These are phyloP conservation scores for Croton setiger DNA, from an alignment of 441 rosid species.

Conservation along the genomic window DNA sequence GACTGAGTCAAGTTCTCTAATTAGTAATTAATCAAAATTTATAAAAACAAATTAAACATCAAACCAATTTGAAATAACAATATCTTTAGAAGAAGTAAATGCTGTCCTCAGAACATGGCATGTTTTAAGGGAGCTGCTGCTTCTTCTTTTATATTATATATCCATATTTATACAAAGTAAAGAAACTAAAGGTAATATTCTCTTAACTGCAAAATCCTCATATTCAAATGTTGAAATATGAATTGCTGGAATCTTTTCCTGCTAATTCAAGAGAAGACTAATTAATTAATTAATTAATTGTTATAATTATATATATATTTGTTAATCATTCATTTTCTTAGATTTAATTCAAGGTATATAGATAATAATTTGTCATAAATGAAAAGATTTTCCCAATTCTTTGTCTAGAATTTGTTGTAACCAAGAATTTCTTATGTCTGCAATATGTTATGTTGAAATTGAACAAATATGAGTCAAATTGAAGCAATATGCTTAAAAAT, in stretches of 20 bases:
- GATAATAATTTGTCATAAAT: background rate
- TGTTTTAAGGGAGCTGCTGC: conserved; percentile 32
- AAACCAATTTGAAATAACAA: conserved; percentile 5
- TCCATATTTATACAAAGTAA: no score
- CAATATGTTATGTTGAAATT: conserved; percentile 3
- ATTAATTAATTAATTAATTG: background rate
- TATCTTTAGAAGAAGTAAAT: conserved; percentile 4
- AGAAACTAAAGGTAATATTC: background rate
- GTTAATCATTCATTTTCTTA: background rate
- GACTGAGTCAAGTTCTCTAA: conserved; percentile 13
- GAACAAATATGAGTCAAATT: conserved; percentile 14
- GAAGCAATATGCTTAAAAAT: background rate
- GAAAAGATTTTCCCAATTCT: background rate
- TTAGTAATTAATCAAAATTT: conserved; percentile 6
- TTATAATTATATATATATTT: background rate
- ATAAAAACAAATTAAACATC: conserved; percentile 16
- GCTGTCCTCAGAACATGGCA: conserved; percentile 29
- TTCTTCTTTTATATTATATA: background rate
- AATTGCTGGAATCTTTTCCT: no score
- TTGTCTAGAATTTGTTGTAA: conserved; percentile 12
- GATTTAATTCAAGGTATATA: conserved; percentile 2
- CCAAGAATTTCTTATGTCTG: conserved; percentile 21
- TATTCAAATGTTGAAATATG: no score
- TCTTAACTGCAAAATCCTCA: background rate
- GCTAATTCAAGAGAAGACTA: no score